Evolutionary conservation across 345 rosid species (phyloP), one percentile per base, ranked within the genome.

Genomic region (Melaleuca quinquenervia): DNA sequence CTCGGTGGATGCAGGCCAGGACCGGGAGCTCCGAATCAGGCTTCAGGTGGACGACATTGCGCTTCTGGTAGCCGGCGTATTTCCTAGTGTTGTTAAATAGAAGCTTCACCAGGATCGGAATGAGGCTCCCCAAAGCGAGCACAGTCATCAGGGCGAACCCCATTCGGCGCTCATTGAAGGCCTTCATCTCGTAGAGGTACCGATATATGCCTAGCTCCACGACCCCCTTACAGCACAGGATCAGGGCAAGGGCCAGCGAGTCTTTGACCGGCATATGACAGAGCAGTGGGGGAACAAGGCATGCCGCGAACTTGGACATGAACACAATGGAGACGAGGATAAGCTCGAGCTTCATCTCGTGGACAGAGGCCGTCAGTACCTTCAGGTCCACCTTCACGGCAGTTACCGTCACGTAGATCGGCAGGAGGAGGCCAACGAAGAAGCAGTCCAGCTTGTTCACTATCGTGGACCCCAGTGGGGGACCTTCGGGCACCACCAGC

Each of bases 21-120:
- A 93, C 82, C 52, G 88, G 89, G 8, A 92, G 91, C 89, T 90
- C 94, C 20, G 90, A 76, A 20, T 7, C 9, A 32, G 87, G 87
- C 85, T 86, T 89, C 85, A 86, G 36, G 27, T 58, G 82, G 82
- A 84, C 74, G 45, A 94, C 52, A 75, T 88, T 91, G 84, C 94
- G 89, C 85, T 84, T 88, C 84, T 91, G 86, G 89, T 93, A 95
- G 76, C 92, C 90, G 27, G 89, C 93, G 52, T 92, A 93, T 86
- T 89, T 93, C 75, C 90, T 92, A 41, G 95, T 84, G 52, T 93
- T 92, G 58, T 93, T 92, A 52, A 92, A 90, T 83, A 95, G 88
- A 29, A 11, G 26, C 82, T 88, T 91, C 60, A 95, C 90, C 10
- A 88, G 74, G 14, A 93, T 55, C 3, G 95, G 96, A 24, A 92